These are phyloP conservation scores for Favolaschia claudopus DNA, from an alignment of 768 basidiomycete genomes.

Conservation along the genomic window DNA sequence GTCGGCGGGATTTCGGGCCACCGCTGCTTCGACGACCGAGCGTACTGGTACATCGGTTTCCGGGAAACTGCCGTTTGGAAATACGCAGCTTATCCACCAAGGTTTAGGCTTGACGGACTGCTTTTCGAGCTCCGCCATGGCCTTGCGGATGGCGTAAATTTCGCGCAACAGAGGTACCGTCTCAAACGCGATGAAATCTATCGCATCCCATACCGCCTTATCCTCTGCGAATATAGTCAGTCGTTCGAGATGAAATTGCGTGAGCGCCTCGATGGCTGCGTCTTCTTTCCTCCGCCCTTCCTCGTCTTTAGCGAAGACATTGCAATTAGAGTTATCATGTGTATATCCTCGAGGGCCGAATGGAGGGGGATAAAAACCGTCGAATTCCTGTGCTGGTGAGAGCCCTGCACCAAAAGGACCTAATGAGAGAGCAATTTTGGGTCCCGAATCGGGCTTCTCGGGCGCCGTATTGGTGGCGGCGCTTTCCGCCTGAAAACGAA, in stretches of 20 bases:
- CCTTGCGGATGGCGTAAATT: constrained; percentile 67
- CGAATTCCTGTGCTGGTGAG: constrained; percentile 72
- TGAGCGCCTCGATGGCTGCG: constrained; percentile 58
- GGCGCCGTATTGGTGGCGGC: constrained; percentile 17
- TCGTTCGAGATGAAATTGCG: constrained; percentile 69
- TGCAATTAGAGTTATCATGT: constrained; percentile 43
- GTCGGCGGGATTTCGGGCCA: constrained; percentile 33
- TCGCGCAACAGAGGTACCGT: constrained; percentile 76
- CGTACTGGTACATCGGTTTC: constrained; percentile 43
- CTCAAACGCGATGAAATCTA: constrained; percentile 80
- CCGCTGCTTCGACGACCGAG: constrained; percentile 54
- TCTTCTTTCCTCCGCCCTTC: constrained; percentile 39
- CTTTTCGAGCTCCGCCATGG: constrained; percentile 52
- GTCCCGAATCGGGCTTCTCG: constrained; percentile 20
- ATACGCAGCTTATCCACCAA: constrained; percentile 81
- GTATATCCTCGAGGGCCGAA: constrained; percentile 65
- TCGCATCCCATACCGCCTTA: constrained; percentile 54
- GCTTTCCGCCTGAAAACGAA: constrained; percentile 37
- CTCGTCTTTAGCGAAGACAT: constrained; percentile 47
- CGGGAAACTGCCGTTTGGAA: constrained; percentile 57
- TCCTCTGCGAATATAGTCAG: constrained; percentile 61
- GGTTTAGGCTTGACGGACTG: constrained; percentile 50
- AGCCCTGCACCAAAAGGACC: constrained; percentile 80
- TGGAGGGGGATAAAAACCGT: constrained; percentile 78
- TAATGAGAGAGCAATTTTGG: constrained; percentile 70